These are phyloP conservation scores for Calonectria honghensis DNA, from an alignment of 2,329 filamentous ascomycete genomes.

Conservation along the genomic window DNA sequence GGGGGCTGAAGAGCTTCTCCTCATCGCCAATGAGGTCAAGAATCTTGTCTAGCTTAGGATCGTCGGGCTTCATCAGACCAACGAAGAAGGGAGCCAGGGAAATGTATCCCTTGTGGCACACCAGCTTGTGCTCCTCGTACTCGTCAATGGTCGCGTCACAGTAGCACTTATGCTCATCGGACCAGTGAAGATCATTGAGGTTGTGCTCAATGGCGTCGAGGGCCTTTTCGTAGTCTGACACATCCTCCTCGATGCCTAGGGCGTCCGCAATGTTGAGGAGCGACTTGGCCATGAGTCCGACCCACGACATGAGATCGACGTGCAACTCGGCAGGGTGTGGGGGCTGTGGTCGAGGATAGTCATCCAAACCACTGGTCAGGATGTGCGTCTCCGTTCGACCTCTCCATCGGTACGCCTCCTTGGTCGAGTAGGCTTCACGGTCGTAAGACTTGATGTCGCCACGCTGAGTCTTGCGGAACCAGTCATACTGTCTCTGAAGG, in stretches of 20 bases:
- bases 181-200: conserved; percentile 96
- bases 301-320: conserved; percentile 95
- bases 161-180: conserved; percentile 85
- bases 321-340: conserved; percentile 97
- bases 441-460: conserved; percentile 96
- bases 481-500: conserved; percentile 91
- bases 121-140: conserved; percentile 90
- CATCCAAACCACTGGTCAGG: conserved; percentile 94
- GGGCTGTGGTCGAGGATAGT: conserved; percentile 95
- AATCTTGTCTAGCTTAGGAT: conserved; percentile 82
- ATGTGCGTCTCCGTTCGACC: conserved; percentile 91
- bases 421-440: conserved; percentile 89
- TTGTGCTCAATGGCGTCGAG: conserved; percentile 88
- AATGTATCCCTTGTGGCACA: conserved; percentile 98
- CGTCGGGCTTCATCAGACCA: conserved; percentile 84
- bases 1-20: conserved; percentile 90
- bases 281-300: conserved; percentile 96
- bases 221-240: conserved; percentile 80
- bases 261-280: conserved; percentile 86
- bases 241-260: conserved; percentile 86
- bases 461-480: conserved; percentile 94
- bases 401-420: conserved; percentile 96
- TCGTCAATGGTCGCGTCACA: conserved; percentile 97
- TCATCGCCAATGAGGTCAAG: conserved; percentile 87
- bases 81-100: conserved; percentile 94